Conservation (phyloP, 768 basidiomycete genomes). For the Leccinum broughii region DNA sequence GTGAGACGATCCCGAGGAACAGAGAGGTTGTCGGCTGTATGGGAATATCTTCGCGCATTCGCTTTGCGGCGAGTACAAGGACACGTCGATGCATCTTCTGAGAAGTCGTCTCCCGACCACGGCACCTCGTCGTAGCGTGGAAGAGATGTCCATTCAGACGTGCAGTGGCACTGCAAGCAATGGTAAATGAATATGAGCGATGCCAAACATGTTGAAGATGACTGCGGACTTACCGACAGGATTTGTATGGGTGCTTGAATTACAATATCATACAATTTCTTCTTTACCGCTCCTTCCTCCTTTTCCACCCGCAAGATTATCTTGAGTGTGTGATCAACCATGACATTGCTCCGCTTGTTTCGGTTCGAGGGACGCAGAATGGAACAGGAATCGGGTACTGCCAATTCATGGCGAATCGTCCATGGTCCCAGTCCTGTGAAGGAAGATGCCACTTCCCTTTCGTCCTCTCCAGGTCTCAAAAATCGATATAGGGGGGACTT, state of each 20-base stretch:
- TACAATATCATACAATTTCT: slow-evolving; percentile 85
- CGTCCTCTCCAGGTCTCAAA: slow-evolving; percentile 47
- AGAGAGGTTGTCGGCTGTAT: neutral
- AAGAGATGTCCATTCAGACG: slow-evolving; percentile 75
- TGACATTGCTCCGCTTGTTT: slow-evolving; percentile 57
- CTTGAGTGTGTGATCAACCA: slow-evolving; percentile 76
- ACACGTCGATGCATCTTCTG: slow-evolving; percentile 32
- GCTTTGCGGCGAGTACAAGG: slow-evolving; percentile 40
- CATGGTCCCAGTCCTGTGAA: slow-evolving; percentile 87
- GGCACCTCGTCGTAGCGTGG: slow-evolving; percentile 63
- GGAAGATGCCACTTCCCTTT: slow-evolving; percentile 56
- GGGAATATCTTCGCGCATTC: slow-evolving; percentile 1
- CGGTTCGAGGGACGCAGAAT: slow-evolving; percentile 76
- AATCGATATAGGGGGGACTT: slow-evolving; percentile 66
- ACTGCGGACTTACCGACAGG: slow-evolving; percentile 65
- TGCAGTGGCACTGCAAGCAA: slow-evolving; percentile 67
- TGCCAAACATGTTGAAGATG: neutral
- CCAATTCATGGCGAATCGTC: slow-evolving; percentile 69
- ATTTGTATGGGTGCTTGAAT: slow-evolving; percentile 85
- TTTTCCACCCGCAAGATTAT: slow-evolving; percentile 83
- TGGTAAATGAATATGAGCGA: neutral
- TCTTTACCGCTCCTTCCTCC: slow-evolving; percentile 66
- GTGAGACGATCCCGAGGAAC: slow-evolving; percentile 30
- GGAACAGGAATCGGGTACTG: slow-evolving; percentile 64
- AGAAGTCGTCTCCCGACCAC: slow-evolving; percentile 6